Base-by-base conservation (phyloP, 2,329 filamentous ascomycete genomes). In the Colletotrichum truncatum region DNA sequence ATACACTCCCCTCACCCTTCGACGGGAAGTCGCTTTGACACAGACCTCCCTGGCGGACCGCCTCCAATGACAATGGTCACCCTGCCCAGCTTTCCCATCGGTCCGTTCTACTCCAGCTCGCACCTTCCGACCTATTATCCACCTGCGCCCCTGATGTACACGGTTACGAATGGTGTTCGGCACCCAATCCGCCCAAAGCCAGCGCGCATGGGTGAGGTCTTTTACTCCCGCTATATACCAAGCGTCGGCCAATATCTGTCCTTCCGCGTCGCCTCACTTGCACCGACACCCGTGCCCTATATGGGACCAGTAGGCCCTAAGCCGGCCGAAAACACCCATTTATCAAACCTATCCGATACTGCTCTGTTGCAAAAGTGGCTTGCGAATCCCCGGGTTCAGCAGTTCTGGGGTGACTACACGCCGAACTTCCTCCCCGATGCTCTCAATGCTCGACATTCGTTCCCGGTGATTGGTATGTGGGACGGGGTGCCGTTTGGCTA, bases 401-500 rank as follows among this genome's bases (percentile, higher is more conserved):
- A 88, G n/a, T 94, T 93, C 71, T 99, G 96, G 96, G 92, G 93
- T 21, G 86, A 78, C 81, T 84, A 87, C 78, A 54, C 89, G 78
- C 59, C 89, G 77, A 63, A 85, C 2, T 97, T 97, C 67, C 82
- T 99, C 4, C 81, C 85, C 18, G 82, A 80, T 3, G 89, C 86
- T 0, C 80, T 98, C 10, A 84, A n/a, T n/a, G 84, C 11, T 89
- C 85, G 18, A 84, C 91, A 98, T 77, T 93, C 90, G 8, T 97
- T 98, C 77, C 96, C 96, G 0, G 93, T 91, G 0, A 95, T 98
- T 66, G 96, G 93, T 1, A 90, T 94, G 75, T 99, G 95, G 93
- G 93, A 98, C 71, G 94, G 93, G 10, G 91, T 95, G 66, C 95
- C 95, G 0, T 99, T 98, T 79, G 96, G 94, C 0, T 99, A 97